Evolutionary conservation across 306 rosid species (phyloP).

Genomic region (Fagus crenata): DNA sequence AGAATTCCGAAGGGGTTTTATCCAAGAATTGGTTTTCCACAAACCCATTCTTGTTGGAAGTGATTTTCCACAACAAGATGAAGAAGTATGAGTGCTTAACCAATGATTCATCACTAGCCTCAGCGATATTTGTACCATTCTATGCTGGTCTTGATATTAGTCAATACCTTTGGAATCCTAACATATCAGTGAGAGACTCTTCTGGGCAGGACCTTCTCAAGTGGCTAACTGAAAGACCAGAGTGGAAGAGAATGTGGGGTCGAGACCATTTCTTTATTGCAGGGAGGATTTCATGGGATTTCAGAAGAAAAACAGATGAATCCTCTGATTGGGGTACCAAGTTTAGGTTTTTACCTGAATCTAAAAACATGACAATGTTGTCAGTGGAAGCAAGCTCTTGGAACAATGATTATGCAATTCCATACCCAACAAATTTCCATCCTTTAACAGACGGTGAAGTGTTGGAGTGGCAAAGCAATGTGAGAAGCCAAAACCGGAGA

Average conservation of each 20-base stretch:
- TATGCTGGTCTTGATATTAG: constrained; percentile 90
- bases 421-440: constrained; percentile 80
- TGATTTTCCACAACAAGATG: constrained; percentile 80
- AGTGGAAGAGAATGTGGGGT: constrained; percentile 79
- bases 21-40: constrained; percentile 65
- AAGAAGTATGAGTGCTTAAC: constrained; percentile 66
- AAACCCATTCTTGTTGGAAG: constrained; percentile 75
- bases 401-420: constrained; percentile 82
- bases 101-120: constrained; percentile 56
- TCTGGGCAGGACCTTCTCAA: constrained; percentile 54
- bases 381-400: constrained; percentile 86
- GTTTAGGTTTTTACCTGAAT: constrained; percentile 69
- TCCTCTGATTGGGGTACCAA: constrained; percentile 77
- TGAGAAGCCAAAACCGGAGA: constrained; percentile 44
- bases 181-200: constrained; percentile 56
- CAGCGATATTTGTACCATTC: constrained; percentile 77
- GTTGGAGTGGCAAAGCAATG: constrained; percentile 50
- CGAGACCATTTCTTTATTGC: constrained; percentile 83
- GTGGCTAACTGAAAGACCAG: constrained; percentile 46
- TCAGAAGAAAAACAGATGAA: constrained; percentile 61
- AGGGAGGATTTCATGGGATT: constrained; percentile 94
- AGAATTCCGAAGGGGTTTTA: constrained; percentile 39
- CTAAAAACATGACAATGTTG: constrained; percentile 79
- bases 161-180: constrained; percentile 60
- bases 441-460: constrained; percentile 46